A percentile compares a stretch with the other conserved stretches of the same genome.
Conservation (phyloP, 495 filamentous ascomycete species). For the Hypoxylon rickii region DNA sequence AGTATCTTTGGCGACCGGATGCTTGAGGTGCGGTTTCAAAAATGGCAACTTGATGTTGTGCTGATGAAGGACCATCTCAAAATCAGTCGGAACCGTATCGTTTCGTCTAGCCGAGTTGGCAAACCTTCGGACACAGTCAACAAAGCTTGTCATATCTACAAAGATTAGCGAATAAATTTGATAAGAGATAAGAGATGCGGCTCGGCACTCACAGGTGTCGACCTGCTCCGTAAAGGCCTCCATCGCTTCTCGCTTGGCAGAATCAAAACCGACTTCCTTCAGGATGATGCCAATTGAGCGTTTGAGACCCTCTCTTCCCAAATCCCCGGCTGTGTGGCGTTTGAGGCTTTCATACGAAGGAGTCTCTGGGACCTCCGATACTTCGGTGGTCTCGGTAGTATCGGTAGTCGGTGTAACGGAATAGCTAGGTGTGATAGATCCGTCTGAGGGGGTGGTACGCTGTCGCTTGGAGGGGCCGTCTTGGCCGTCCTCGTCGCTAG, state of each 20-base stretch:
- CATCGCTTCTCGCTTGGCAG: conserved; percentile 45
- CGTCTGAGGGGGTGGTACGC: too few species aligned
- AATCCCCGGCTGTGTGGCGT: conserved; percentile 34
- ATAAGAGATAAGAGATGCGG: neutral
- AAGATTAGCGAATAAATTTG: conserved; percentile 12
- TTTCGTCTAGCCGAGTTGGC: conserved; percentile 45
- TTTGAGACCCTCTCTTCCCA: conserved; percentile 44
- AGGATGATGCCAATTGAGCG: conserved; percentile 46
- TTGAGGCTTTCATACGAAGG: conserved; percentile 12
- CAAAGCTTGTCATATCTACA: conserved; percentile 42
- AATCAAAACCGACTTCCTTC: conserved; percentile 49
- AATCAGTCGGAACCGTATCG: conserved; percentile 45
- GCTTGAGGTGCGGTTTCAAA: conserved; percentile 48
- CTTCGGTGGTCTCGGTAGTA: neutral
- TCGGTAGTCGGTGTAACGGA: conserved; percentile 11
- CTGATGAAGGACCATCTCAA: conserved; percentile 42
- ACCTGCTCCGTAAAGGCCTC: conserved; percentile 46
- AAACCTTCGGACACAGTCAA: conserved; percentile 36
- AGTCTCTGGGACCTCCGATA: neutral
- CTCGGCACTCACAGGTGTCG: conserved; percentile 46
- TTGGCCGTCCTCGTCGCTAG: conserved; percentile 23
- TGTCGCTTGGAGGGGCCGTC: conserved; percentile 39
- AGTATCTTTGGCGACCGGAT: conserved; percentile 41
- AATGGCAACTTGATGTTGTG: conserved; percentile 42
- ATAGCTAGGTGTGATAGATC: too few species aligned